These are phyloP conservation scores for Cryptosporidium sp. DNA, from an alignment of 169 alveolate species.

Conservation along the genomic window DNA sequence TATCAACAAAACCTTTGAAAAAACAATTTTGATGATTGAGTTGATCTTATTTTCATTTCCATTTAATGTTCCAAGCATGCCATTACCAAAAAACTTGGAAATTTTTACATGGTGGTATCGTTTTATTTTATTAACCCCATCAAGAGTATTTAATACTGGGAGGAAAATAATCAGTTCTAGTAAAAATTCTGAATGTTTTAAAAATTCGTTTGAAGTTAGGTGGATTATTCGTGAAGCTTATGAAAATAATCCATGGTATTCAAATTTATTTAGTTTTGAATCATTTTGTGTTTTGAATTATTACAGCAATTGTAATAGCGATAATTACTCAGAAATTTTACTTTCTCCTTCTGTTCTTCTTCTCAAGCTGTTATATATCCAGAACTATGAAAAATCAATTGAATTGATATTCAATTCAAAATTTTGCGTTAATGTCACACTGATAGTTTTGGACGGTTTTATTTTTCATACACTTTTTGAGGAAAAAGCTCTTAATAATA, in stretches of 20 bases:
- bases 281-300: slow-evolving; percentile 1
- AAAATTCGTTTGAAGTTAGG: neutral
- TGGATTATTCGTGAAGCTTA: slow-evolving; percentile 4
- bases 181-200: neutral
- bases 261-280: slow-evolving; percentile 21
- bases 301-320: neutral
- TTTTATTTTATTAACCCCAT: slow-evolving; percentile 5
- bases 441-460: slow-evolving; percentile 14
- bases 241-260: slow-evolving; percentile 49
- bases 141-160: slow-evolving; percentile 31
- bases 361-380: slow-evolving; percentile 19
- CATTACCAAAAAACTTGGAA: neutral
- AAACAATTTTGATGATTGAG: slow-evolving; percentile 6
- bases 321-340: neutral
- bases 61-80: slow-evolving; percentile 3
- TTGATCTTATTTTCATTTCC: slow-evolving; percentile 36
- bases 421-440: neutral
- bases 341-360: slow-evolving; percentile 7
- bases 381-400: slow-evolving; percentile 25
- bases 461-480: slow-evolving; percentile 9
- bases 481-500: neutral
- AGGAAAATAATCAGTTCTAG: neutral
- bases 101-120: slow-evolving; percentile 63
- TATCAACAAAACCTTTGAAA: slow-evolving; percentile 6
- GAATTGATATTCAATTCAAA: slow-evolving; percentile 2